Conservation (phyloP, 768 basidiomycete species). For the Boletus pseudo-olivaceus region DNA sequence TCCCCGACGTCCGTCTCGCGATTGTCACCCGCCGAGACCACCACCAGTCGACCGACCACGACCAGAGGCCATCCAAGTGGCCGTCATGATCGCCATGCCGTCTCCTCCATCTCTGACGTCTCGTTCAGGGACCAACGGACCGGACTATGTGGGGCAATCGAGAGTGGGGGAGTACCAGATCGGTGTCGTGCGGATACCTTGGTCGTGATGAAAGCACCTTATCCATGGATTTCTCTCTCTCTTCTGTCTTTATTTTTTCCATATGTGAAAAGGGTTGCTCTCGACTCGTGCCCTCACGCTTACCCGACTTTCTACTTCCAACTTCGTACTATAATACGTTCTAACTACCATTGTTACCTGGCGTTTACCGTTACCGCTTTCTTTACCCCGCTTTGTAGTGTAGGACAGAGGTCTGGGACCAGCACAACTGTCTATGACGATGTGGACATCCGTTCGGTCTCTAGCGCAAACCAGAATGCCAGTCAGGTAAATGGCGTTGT, state of each 20-base stretch:
- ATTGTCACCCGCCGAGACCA: conserved; percentile 5
- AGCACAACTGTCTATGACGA: background rate
- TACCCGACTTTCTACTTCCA: background rate
- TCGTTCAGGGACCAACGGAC: background rate
- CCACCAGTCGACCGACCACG: conserved; percentile 8
- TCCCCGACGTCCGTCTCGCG: conserved; percentile 1
- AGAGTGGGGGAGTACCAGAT: conserved; percentile 40
- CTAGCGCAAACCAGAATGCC: background rate
- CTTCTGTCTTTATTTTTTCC: background rate
- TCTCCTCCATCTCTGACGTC: conserved; percentile 6
- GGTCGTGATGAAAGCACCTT: conserved; percentile 20
- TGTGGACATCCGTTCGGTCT: background rate
- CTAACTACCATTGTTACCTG: background rate
- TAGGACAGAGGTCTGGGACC: conserved; percentile 10
- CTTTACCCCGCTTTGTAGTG: background rate
- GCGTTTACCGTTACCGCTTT: background rate
- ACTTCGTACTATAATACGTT: background rate
- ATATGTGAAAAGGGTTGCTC: background rate
- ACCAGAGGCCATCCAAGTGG: conserved; percentile 35
- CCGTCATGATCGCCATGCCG: conserved; percentile 50
- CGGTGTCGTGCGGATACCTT: conserved; percentile 39
- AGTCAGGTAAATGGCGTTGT: background rate
- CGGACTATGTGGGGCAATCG: conserved; percentile 5
- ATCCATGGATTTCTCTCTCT: background rate
- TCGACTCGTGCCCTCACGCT: background rate